These are phyloP conservation scores for Pezizomycotina sp. DNA, from an alignment of 2,329 filamentous ascomycete species.

Conservation along the genomic window DNA sequence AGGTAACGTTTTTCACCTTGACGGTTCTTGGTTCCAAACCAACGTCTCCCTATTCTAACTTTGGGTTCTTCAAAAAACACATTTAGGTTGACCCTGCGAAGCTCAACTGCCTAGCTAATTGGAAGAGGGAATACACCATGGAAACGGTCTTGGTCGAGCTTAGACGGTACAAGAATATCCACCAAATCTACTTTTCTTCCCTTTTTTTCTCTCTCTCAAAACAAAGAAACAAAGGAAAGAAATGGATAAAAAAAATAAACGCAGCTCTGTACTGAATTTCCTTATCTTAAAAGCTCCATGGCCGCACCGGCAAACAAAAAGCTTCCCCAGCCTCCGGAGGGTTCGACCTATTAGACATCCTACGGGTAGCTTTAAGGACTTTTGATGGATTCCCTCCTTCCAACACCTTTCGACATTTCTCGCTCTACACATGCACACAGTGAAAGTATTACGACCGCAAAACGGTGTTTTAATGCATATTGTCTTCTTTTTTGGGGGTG, in stretches of 20 bases:
- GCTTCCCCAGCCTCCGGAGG: constrained; percentile 81
- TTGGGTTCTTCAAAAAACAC: neutral
- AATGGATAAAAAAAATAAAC: too few relatives aligned
- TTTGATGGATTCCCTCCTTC: too few relatives aligned
- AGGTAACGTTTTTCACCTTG: constrained; percentile 32
- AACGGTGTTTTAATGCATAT: too few relatives aligned
- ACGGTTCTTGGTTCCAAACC: neutral
- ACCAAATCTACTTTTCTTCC: neutral
- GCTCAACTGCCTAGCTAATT: constrained; percentile 69
- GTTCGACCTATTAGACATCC: constrained; percentile 44
- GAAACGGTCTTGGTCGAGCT: constrained; percentile 82
- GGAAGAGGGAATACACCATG: constrained; percentile 89
- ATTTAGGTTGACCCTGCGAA: constrained; percentile 61
- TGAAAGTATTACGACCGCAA: too few relatives aligned
- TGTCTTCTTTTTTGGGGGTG: too few relatives aligned
- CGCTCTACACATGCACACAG: too few relatives aligned
- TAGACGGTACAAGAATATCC: constrained; percentile 41
- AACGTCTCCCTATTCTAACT: neutral
- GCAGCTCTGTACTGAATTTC: neutral
- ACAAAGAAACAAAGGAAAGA: too few relatives aligned
- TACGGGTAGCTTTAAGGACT: too few relatives aligned
- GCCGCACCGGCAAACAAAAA: constrained; percentile 84
- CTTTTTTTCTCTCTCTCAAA: neutral
- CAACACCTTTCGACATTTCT: too few relatives aligned
- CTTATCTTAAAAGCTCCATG: constrained; percentile 56